Conservation (phyloP, 2,329 filamentous ascomycete species). For the Pseudonectria buxi region DNA sequence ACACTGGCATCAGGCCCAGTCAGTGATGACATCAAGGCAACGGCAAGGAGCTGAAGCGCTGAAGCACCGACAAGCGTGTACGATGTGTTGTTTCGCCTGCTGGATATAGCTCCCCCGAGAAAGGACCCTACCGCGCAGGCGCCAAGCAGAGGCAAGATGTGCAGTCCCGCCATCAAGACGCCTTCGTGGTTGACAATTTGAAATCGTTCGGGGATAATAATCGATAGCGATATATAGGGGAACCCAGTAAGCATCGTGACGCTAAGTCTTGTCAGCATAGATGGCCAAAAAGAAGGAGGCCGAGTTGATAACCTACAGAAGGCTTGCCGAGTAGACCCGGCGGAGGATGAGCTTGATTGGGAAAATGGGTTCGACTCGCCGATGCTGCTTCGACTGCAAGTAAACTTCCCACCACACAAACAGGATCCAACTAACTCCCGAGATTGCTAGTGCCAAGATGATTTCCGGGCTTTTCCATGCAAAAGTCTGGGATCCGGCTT, state of each 20-base stretch:
- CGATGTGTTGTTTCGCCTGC: constrained; percentile 47
- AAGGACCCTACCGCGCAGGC: constrained; percentile 51
- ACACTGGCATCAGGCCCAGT: constrained; percentile 24
- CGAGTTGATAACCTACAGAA: constrained; percentile 36
- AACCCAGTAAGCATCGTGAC: constrained; percentile 52
- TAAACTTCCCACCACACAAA: constrained; percentile 47
- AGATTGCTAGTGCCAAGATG: constrained; percentile 40
- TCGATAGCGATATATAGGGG: constrained; percentile 50
- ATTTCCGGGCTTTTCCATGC: constrained; percentile 47
- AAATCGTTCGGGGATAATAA: constrained; percentile 53
- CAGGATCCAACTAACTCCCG: constrained; percentile 39
- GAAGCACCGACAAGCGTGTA: constrained; percentile 43
- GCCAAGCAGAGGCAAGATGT: constrained; percentile 52
- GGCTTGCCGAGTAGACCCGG: constrained; percentile 44
- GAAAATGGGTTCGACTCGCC: constrained; percentile 47
- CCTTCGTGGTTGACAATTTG: constrained; percentile 51
- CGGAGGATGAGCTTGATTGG: constrained; percentile 41
- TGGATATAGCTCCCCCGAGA: constrained; percentile 46
- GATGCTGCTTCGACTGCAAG: constrained; percentile 31
- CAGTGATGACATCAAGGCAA: constrained; percentile 43
- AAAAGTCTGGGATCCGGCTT: constrained; percentile 46
- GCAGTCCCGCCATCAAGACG: constrained; percentile 48
- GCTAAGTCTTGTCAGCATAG: constrained; percentile 26
- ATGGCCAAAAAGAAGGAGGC: background rate
- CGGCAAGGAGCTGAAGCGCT: constrained; percentile 45